Percentiles rank a stretch among this genome's conserved stretches.
Conservation (phyloP, 495 filamentous ascomycete genomes). For the Geoglossum glabrum region DNA sequence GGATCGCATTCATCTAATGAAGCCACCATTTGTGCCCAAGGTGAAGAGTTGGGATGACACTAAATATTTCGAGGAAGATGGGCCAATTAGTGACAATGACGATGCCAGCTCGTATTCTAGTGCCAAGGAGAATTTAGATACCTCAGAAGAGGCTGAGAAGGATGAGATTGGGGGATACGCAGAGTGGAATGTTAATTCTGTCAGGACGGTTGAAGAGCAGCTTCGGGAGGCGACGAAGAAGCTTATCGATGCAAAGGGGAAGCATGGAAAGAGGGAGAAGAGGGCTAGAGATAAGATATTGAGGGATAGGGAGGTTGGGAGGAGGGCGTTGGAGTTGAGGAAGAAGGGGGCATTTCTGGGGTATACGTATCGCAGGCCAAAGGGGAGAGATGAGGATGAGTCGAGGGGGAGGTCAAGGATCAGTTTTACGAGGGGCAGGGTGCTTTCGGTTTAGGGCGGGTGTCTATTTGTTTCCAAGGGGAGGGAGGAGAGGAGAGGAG, state of each 20-base stretch:
- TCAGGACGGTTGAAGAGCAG: conserved; percentile 5
- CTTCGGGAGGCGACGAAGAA: conserved; percentile 6
- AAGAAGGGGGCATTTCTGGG: conserved; percentile 69
- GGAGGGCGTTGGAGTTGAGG: conserved; percentile 51
- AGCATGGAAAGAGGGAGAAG: conserved; percentile 34
- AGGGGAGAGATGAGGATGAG: conserved; percentile 10
- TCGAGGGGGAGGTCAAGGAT: neutral
- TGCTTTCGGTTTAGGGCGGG: neutral
- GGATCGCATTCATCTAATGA: conserved; percentile 29
- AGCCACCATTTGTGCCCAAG: conserved; percentile 58
- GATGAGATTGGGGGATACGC: neutral
- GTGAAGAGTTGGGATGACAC: conserved; percentile 59
- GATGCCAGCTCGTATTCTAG: conserved; percentile 7
- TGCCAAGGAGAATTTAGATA: conserved; percentile 3
- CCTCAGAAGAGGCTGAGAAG: neutral
- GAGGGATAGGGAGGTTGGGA: conserved; percentile 42
- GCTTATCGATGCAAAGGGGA: conserved; percentile 12
- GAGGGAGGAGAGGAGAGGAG: too few species aligned
- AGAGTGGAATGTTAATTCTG: conserved; percentile 11
- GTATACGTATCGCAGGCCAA: conserved; percentile 63
- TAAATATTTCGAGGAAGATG: conserved; percentile 72
- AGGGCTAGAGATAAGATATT: conserved; percentile 62
- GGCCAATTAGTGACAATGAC: conserved; percentile 34
- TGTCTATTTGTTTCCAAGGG: too few species aligned
- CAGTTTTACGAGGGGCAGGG: neutral